Evolutionary conservation across 2,329 filamentous ascomycete genomes (phyloP).

Genomic region (Aureobasidium lini): DNA sequence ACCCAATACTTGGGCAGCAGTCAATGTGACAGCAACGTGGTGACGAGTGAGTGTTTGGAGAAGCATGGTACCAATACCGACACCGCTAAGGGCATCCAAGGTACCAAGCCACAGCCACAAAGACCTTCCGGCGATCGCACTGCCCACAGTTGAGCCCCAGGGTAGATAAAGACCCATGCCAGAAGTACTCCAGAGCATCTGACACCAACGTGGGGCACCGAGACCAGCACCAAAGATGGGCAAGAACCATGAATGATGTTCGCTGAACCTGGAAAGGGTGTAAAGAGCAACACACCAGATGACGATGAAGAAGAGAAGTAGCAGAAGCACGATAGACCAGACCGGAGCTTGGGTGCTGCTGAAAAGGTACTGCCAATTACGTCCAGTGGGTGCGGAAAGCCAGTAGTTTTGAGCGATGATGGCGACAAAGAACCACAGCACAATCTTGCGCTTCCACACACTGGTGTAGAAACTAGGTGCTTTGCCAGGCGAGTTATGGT

Average conservation of each 20-base stretch:
- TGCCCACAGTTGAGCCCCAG: conserved; percentile 51
- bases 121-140: conserved; percentile 49
- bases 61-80: conserved; percentile 62
- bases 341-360: conserved; percentile 46
- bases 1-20: conserved; percentile 56
- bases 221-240: conserved; percentile 61
- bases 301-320: conserved; percentile 46
- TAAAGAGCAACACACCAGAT: conserved; percentile 50
- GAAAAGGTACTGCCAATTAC: conserved; percentile 61
- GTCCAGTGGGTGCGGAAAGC: conserved; percentile 56
- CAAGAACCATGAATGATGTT: conserved; percentile 57
- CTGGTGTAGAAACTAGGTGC: conserved; percentile 61
- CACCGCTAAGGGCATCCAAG: conserved; percentile 56
- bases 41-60: conserved; percentile 53
- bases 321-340: conserved; percentile 53
- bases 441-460: conserved; percentile 54
- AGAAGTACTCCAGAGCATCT: conserved; percentile 59
- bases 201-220: conserved; percentile 58
- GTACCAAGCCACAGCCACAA: conserved; percentile 63
- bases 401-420: conserved; percentile 62
- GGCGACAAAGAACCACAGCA: conserved; percentile 59
- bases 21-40: conserved; percentile 56
- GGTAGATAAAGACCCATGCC: conserved; percentile 54
- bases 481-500: conserved; percentile 54
- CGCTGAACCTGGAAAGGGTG: conserved; percentile 48